Percentiles rank a stretch among this genome's conserved stretches.
Conservation (phyloP, 164 flowering plant species). For the Tetracentron sinense region DNA sequence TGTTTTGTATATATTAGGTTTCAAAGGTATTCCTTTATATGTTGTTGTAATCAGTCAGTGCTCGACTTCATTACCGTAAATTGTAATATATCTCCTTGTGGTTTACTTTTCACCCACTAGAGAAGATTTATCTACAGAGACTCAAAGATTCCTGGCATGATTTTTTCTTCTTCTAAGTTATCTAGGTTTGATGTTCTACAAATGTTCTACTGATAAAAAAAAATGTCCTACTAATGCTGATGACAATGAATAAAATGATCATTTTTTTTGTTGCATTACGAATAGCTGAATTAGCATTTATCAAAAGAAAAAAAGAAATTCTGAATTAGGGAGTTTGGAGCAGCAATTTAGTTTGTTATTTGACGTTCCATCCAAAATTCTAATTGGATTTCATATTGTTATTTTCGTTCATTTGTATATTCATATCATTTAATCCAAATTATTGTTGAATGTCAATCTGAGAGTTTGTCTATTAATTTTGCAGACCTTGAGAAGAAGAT, state of each 20-base stretch:
- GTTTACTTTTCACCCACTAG: no score
- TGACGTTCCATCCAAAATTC: no score
- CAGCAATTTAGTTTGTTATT: no score
- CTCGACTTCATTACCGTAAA: no score
- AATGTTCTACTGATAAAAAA: no score
- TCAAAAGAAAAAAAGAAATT: neutral
- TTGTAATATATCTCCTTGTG: no score
- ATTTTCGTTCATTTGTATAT: neutral
- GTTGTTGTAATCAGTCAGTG: no score
- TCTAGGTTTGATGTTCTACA: no score
- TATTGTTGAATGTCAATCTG: neutral
- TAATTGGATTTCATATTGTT: neutral
- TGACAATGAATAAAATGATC: neutral
- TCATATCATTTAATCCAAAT: neutral
- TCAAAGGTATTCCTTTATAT: no score
- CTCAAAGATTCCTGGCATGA: neutral
- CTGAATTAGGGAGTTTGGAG: no score
- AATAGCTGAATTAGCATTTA: neutral
- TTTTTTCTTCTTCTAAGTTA: neutral
- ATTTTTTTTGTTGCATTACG: neutral
- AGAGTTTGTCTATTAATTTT: conserved; percentile 4
- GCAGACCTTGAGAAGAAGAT: conserved; percentile 30
- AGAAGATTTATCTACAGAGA: neutral
- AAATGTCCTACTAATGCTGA: neutral
- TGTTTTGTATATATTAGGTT: no score